Evolutionary conservation across 805 yeast species (phyloP).

Genomic region (Metschnikowia koreensis): DNA sequence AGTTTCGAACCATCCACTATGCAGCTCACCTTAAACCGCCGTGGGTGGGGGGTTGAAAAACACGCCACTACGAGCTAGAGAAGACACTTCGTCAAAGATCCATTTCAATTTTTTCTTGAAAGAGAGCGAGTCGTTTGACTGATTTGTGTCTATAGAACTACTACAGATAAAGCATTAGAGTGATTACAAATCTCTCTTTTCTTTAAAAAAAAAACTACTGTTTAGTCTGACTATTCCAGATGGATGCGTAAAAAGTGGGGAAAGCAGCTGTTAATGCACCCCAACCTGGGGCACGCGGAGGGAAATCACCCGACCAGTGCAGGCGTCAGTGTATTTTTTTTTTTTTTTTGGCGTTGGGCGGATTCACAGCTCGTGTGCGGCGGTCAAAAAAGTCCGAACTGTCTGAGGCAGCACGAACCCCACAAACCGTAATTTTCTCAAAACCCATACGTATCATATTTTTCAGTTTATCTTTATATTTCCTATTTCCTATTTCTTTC

Average conservation of each 20-base stretch:
- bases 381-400: neutral
- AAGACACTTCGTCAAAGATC: neutral
- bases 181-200: too few species aligned
- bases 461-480: neutral
- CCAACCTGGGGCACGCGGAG: constrained; percentile 15
- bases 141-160: too few species aligned
- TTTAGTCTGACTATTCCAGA: neutral
- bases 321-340: neutral
- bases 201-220: neutral
- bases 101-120: too few species aligned
- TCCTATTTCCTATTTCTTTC: too few species aligned
- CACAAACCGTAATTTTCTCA: neutral
- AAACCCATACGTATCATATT: neutral
- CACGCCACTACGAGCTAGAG: neutral
- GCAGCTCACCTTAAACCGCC: neutral
- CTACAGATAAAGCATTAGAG: neutral
- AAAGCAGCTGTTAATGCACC: constrained; percentile 5
- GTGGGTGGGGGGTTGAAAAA: neutral
- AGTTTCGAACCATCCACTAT: neutral
- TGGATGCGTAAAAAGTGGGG: neutral
- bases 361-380: neutral
- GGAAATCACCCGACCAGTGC: constrained; percentile 12
- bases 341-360: neutral
- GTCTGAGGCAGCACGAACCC: neutral
- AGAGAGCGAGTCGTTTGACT: too few species aligned